Base-by-base conservation (phyloP, 2,329 filamentous ascomycete genomes). In the Claviceps sp. region DNA sequence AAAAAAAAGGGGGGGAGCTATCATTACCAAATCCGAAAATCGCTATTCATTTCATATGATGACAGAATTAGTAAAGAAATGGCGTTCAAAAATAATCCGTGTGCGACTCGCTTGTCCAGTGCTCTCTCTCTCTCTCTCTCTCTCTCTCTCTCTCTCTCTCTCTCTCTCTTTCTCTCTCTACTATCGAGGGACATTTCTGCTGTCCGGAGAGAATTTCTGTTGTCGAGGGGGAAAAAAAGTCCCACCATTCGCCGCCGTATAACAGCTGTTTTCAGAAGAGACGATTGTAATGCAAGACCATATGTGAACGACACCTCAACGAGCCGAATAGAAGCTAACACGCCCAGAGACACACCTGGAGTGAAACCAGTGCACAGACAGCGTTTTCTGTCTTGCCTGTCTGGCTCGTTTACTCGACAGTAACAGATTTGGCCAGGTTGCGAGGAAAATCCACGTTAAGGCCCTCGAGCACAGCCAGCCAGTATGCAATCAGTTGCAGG, bases 381-480 rank as follows among this genome's bases (percentile, higher is more conserved):
- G 47, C 45, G 2, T 29, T 11, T n/a, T 11, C 5, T 17, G 23
- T 8, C 13, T 29, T 11, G 4, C 13, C 37, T 22, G n/a, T 65
- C 65, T 77, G 91, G 98, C 81, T 98, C 93, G 60, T 66, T 77
- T 91, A 98, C 81, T 98, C 93, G 60, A 98, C 93, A 57, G 93
- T 98, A 58, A 98, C 93, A 57, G 89, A 95, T 82, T 98, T 98
- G 69, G 93, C 93, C 73, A 98, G 74, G 77, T 98, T 98, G 65
- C 93, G 86, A 53, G 93, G 93, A 82, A 97, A 97, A 68, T 98
- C 93, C 54, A 98, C 93, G 68, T 98, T 97, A 59, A 96, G 77
- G 50, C 90, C 91, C 75, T 95, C 93, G 59, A 86, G 85, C 62
- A 98, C 91, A 51, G 93, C 93, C 58, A 98, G 82, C 91, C 93